Base-by-base conservation (phyloP, 345 rosid genomes). In the Nasturtium officinale region DNA sequence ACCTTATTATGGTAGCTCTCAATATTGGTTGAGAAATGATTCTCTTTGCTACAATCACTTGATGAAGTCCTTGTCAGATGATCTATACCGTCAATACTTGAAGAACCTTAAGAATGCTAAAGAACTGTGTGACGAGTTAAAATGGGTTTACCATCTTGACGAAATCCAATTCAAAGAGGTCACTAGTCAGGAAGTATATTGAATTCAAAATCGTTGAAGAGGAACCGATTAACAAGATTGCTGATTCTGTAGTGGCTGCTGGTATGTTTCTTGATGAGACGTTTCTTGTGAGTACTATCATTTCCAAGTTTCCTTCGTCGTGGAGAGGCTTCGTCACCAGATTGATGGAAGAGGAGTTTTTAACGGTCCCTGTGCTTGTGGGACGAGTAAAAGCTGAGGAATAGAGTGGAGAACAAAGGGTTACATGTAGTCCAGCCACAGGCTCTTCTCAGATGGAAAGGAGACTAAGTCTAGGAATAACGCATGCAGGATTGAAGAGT, bases 121-220 rank as follows among this genome's bases (percentile, higher is more conserved):
- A 79, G 90, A 84, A 62, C 73, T 90, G n/a, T 93, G 97, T 96
- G 92, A 87, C 43, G 86, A 85, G 78, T 86, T 90, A 63, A 89
- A 80, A 56, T 77, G 81, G 61, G 90, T 86, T 20, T 89, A 91
- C 76, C 89, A 83, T 12, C 57, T 76, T 23, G 91, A 89, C n/a
- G 65, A 92, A 87, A 54, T 75, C 77, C 18, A 88, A 85, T 69
- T 81, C 86, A 1, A 87, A 82, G 85, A 84, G 88, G 75, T 73
- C 82, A 73, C 90, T 75, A 56, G 96, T 93, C 10, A 93, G 83
- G 69, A 86, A 75, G 76, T 93, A 93, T 81, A 78, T 90, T 52
- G 96, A 93, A 69, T 90, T 77, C 79, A 82, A 85, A 78, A 85
- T 89, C 65, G 79, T 82, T 30, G 91, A 87, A 35, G 90, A 75